Evolutionary conservation across 768 basidiomycete genomes (phyloP), one percentile per base, ranked within the genome.

Genomic region (Lentinula edodes): DNA sequence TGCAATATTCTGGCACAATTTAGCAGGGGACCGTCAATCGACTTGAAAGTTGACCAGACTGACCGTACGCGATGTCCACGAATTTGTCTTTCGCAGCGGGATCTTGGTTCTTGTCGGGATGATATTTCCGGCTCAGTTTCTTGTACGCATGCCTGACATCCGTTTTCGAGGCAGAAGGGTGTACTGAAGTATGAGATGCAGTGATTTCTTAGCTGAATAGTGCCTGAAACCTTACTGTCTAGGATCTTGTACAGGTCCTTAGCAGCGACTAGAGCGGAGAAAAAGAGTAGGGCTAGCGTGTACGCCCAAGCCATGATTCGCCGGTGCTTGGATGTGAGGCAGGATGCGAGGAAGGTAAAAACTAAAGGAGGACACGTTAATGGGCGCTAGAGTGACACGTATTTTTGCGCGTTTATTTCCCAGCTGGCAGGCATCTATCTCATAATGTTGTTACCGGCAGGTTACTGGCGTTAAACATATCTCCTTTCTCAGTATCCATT

Each of bases 101-200:
- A 15, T 90, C 91, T 68, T 88, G 89, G 74, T 95, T 97, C 79
- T 96, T 97, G 80, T 99, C 96, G 0, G 96, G 96, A 69, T 98
- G 95, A 60, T 83, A 93, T 75, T 88, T 92, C 68, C 86, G 86
- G 72, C 92, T 93, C 16, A 95, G 79, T 67, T 85, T 87, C 73
- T 94, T 94, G 76, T 97, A 98, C 2, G 95, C 93, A 65, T 91
- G 89, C 73, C 90, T 85, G 71, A 98, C 93, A 69, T 96, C 94
- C 69, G 85, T 86, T 48, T 95, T 91, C 41, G 89, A 88, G 13
- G 94, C 93, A 48, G 90, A 88, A 66, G 77, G 85, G 67, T 86
- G 83, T 50, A 96, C 80, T 83, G 23, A 20, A 23, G 52, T 16
- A 42, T 18, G 54, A 59, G 81, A 83, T 64, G 18, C 60, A 34